Conservation (phyloP, 2,329 filamentous ascomycete genomes). For the Sordariomycetes sp. region DNA sequence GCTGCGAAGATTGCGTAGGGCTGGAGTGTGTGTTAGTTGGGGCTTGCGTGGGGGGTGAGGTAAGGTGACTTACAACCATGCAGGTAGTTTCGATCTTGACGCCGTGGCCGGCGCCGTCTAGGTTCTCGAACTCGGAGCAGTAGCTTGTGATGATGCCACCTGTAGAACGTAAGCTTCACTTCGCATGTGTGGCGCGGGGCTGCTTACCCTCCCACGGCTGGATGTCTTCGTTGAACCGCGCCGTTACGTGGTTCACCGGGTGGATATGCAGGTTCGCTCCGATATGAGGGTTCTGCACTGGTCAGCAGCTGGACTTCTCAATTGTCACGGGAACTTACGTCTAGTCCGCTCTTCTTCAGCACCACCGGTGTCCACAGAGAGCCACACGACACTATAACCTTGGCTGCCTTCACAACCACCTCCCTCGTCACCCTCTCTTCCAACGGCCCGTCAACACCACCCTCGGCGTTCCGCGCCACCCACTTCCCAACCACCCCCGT, state of each 20-base stretch:
- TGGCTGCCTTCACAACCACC: slow-evolving; percentile 64
- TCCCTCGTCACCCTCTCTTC: slow-evolving; percentile 38
- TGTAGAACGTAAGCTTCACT: slow-evolving; percentile 13
- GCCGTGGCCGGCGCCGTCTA: slow-evolving; percentile 71
- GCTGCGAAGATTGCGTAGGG: slow-evolving; percentile 51
- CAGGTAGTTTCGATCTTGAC: slow-evolving; percentile 64
- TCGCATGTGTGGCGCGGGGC: background rate
- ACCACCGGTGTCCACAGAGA: slow-evolving; percentile 66
- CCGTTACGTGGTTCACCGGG: slow-evolving; percentile 47
- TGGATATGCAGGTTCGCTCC: slow-evolving; percentile 75
- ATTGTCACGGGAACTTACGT: slow-evolving; percentile 32
- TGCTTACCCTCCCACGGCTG: slow-evolving; percentile 50
- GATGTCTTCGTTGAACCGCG: slow-evolving; percentile 56
- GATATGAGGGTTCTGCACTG: slow-evolving; percentile 56
- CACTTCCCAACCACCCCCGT: slow-evolving; percentile 63
- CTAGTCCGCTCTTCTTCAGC: slow-evolving; percentile 64
- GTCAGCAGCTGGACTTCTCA: background rate
- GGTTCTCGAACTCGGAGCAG: slow-evolving; percentile 64
- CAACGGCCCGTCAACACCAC: slow-evolving; percentile 28
- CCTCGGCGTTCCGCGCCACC: slow-evolving; percentile 55
- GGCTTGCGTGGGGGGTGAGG: slow-evolving; percentile 4
- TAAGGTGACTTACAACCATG: slow-evolving; percentile 42
- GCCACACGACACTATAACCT: slow-evolving; percentile 67
- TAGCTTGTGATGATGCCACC: slow-evolving; percentile 71
- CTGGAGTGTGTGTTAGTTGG: slow-evolving; percentile 16